Conservation (phyloP, 2,329 filamentous ascomycete species). For the Saccharata proteae region DNA sequence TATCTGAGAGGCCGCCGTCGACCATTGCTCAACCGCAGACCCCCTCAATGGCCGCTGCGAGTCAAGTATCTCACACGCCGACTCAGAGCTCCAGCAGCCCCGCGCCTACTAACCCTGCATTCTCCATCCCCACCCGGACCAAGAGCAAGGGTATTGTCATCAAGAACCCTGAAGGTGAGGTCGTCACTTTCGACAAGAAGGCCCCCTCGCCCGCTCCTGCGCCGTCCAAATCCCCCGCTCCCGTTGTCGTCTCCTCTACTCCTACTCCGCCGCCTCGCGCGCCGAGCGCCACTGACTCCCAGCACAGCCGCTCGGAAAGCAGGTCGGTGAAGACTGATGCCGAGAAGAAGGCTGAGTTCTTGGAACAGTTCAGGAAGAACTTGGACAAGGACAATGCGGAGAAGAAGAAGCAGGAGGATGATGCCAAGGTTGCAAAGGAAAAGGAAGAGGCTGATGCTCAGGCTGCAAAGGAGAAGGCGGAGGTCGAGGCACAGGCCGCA, state of each 20-base stretch:
- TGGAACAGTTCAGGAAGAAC: constrained; percentile 55
- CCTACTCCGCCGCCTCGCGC: constrained; percentile 62
- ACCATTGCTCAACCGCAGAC: constrained; percentile 50
- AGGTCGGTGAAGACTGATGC: constrained; percentile 57
- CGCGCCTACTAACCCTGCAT: constrained; percentile 48
- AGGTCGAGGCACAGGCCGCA: constrained; percentile 28
- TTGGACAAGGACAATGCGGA: constrained; percentile 30
- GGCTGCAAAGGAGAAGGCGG: constrained; percentile 35
- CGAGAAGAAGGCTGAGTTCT: constrained; percentile 52
- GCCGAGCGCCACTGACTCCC: constrained; percentile 47
- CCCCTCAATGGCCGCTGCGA: constrained; percentile 31
- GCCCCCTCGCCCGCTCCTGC: constrained; percentile 35
- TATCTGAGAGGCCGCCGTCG: constrained; percentile 47
- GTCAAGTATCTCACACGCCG: constrained; percentile 36
- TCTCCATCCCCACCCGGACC: constrained; percentile 47
- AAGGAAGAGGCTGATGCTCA: constrained; percentile 37
- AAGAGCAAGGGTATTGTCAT: constrained; percentile 72
- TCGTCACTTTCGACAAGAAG: constrained; percentile 48
- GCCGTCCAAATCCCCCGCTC: constrained; percentile 44
- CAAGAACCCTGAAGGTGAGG: constrained; percentile 71
- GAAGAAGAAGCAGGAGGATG: constrained; percentile 29
- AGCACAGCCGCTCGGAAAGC: constrained; percentile 62
- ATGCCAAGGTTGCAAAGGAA: constrained; percentile 27
- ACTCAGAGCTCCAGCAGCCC: constrained; percentile 47
- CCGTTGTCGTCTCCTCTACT: constrained; percentile 62